Conservation (phyloP, 2,329 filamentous ascomycete species). For the Thielaviopsis ethacetica region DNA sequence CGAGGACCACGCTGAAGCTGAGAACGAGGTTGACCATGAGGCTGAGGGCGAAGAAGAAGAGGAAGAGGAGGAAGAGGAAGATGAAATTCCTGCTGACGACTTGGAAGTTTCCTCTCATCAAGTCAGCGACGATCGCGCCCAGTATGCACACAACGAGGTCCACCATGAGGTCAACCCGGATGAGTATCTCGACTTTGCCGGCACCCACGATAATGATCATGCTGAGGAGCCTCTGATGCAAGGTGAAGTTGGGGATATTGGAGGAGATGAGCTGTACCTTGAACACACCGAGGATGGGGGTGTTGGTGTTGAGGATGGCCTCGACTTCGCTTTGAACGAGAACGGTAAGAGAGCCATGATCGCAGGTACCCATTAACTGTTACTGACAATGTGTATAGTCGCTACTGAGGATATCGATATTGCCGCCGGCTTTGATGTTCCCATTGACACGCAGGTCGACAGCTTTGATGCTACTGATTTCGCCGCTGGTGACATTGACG, state of each 20-base stretch:
- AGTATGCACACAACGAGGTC: conserved; percentile 16
- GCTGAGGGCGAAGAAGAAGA: conserved; percentile 12
- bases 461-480: conserved; percentile 8
- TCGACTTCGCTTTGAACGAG: conserved; percentile 5
- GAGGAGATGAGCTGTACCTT: conserved; percentile 11
- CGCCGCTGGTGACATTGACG: conserved; percentile 1
- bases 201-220: conserved; percentile 15
- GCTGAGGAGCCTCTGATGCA: conserved; percentile 11
- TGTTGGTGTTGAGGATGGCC: conserved; percentile 7
- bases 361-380: neutral
- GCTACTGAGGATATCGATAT: conserved; percentile 2
- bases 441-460: neutral
- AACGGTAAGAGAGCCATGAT: neutral
- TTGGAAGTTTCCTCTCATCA: conserved; percentile 12
- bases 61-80: conserved; percentile 11
- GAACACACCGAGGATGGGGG: conserved; percentile 10
- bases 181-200: conserved; percentile 12
- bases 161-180: conserved; percentile 3
- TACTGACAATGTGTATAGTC: conserved; percentile 4
- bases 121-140: conserved; percentile 13
- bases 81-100: conserved; percentile 12
- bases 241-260: conserved; percentile 9
- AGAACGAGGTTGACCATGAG: conserved; percentile 11
- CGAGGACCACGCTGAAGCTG: neutral
- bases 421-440: conserved; percentile 3